Evolutionary conservation across 2,329 filamentous ascomycete species (phyloP).

Genomic region (Colletotrichum costaricense): DNA sequence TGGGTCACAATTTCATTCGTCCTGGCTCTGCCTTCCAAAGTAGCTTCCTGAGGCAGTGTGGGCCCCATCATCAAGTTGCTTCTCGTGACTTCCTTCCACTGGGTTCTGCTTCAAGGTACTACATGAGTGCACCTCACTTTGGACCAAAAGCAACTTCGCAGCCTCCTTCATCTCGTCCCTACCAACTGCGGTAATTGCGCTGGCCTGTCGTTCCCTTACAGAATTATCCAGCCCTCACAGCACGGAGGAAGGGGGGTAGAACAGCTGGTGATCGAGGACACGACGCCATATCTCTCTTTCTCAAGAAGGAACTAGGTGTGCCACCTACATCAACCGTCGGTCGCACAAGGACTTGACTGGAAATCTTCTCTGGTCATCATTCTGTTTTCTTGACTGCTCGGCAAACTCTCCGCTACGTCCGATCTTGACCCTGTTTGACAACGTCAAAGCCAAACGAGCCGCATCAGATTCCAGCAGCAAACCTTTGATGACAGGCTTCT

Average conservation of each 20-base stretch:
- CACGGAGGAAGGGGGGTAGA: background rate
- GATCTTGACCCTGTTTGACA: background rate
- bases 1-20: background rate
- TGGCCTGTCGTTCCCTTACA: background rate
- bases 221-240: background rate
- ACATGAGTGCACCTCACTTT: background rate
- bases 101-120: background rate
- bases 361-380: background rate
- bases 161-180: background rate
- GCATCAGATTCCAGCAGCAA: background rate
- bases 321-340: background rate
- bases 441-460: background rate
- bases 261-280: background rate
- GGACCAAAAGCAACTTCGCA: background rate
- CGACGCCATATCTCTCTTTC: background rate
- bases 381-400: background rate
- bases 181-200: background rate
- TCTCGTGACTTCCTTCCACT: constrained; percentile 9
- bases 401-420: background rate
- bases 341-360: background rate
- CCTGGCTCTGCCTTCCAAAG: background rate
- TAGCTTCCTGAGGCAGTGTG: background rate
- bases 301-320: constrained; percentile 7
- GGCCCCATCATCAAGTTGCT: background rate
- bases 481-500: background rate